Evolutionary conservation across 805 yeast genomes (phyloP).

Genomic region (Metschnikowia baotianmanensis): DNA sequence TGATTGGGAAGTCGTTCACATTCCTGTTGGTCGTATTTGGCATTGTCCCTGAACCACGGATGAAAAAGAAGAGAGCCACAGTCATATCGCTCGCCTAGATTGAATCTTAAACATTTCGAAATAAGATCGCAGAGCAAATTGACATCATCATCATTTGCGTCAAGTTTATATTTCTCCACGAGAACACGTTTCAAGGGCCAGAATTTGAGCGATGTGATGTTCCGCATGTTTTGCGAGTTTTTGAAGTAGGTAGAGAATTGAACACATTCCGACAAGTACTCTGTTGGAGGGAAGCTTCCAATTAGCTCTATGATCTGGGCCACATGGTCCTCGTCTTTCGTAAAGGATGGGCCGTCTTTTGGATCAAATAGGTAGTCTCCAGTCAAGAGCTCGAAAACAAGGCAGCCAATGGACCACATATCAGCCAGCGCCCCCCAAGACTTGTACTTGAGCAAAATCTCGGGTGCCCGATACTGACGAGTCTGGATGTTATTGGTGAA

Average conservation of each 20-base stretch:
- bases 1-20: conserved; percentile 24
- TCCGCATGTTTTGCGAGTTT: conserved; percentile 65
- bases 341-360: conserved; percentile 66
- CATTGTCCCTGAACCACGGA: conserved; percentile 42
- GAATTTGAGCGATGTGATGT: conserved; percentile 78
- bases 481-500: conserved; percentile 90
- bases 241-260: conserved; percentile 59
- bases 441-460: conserved; percentile 48
- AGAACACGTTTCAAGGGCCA: conserved; percentile 87
- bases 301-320: conserved; percentile 90
- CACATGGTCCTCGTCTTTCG: conserved; percentile 92
- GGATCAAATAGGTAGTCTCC: conserved; percentile 97
- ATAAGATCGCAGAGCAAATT: conserved; percentile 46
- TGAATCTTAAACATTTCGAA: conserved; percentile 47
- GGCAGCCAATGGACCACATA: conserved; percentile 94
- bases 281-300: conserved; percentile 61
- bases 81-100: conserved; percentile 51
- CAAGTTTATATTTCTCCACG: conserved; percentile 77
- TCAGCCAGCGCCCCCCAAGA: conserved; percentile 94
- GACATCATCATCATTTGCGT: conserved; percentile 30
- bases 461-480: conserved; percentile 91
- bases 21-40: conserved; percentile 15
- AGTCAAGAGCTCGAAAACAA: conserved; percentile 85
- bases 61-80: conserved; percentile 53
- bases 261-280: conserved; percentile 59